Evolutionary conservation across 169 alveolate species (phyloP).

Genomic region (Eimeria acervulina): DNA sequence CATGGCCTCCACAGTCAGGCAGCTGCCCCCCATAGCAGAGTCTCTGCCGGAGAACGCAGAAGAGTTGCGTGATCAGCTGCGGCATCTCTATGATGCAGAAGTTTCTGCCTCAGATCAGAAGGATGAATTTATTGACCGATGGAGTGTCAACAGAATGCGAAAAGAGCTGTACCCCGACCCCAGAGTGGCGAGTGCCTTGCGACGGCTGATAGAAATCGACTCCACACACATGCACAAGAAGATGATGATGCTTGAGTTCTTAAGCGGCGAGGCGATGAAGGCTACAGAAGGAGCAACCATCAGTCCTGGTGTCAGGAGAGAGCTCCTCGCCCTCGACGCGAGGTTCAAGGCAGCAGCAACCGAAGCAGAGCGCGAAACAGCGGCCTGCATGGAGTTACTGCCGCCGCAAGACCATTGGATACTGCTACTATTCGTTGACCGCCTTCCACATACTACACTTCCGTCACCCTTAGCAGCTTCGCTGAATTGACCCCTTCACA

Average conservation of each 20-base stretch:
- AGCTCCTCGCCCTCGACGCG: background rate
- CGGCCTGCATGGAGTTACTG: conserved; percentile 17
- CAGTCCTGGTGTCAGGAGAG: background rate
- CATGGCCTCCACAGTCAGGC: background rate
- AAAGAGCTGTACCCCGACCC: background rate
- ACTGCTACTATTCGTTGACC: conserved; percentile 62
- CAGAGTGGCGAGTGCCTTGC: background rate
- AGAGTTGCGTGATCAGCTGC: conserved; percentile 29
- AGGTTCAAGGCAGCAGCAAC: background rate
- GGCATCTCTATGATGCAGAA: background rate
- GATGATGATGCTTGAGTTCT: background rate
- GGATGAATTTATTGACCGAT: background rate
- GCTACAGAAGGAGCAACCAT: background rate
- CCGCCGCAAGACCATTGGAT: conserved; percentile 50
- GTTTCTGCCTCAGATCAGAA: background rate
- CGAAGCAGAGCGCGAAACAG: background rate
- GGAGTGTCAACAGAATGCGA: background rate
- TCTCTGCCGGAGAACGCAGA: background rate
- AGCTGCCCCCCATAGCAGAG: background rate
- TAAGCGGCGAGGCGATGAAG: background rate
- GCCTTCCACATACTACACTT: background rate
- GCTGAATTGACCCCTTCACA: background rate
- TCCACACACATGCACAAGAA: conserved; percentile 6
- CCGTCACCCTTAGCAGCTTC: background rate
- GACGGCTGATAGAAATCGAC: background rate